These are phyloP conservation scores for Lasiosphaeria hispida DNA, from an alignment of 495 filamentous ascomycete species.

Conservation along the genomic window DNA sequence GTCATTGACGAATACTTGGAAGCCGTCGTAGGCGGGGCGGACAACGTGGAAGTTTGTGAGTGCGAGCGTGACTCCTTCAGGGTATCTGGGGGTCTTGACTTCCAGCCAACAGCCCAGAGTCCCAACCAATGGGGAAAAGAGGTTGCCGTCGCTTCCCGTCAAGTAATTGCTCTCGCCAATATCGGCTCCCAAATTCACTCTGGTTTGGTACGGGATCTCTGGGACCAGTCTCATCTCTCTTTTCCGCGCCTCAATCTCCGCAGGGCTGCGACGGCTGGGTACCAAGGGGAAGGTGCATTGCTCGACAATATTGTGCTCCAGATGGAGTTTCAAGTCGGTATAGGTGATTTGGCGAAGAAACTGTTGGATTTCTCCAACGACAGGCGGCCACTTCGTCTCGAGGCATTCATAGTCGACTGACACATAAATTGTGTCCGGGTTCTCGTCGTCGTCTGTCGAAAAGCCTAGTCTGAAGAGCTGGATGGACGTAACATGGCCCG, in stretches of 20 bases:
- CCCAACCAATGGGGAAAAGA: not conserved
- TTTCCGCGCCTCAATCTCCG: not conserved
- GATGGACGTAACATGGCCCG: not conserved
- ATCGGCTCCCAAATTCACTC: not conserved
- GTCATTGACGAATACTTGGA: not conserved
- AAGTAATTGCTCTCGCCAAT: not conserved
- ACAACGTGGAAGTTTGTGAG: not conserved
- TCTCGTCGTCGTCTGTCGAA: not conserved
- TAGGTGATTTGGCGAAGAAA: not conserved
- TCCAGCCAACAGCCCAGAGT: constrained; percentile 5
- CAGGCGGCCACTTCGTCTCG: not conserved
- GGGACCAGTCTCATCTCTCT: not conserved
- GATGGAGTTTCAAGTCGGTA: not conserved
- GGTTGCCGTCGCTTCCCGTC: not conserved
- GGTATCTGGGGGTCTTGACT: not conserved
- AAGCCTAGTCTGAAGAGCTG: not conserved
- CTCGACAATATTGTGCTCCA: not conserved
- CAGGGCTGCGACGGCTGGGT: not conserved
- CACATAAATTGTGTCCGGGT: not conserved
- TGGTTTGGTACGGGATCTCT: not conserved
- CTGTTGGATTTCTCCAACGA: not conserved
- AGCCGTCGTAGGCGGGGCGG: not conserved
- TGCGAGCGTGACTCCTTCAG: not conserved
- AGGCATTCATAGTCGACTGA: not conserved
- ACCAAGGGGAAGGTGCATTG: not conserved